Evolutionary conservation across 805 yeast genomes (phyloP).

Genomic region (Candida xiaguanensis): DNA sequence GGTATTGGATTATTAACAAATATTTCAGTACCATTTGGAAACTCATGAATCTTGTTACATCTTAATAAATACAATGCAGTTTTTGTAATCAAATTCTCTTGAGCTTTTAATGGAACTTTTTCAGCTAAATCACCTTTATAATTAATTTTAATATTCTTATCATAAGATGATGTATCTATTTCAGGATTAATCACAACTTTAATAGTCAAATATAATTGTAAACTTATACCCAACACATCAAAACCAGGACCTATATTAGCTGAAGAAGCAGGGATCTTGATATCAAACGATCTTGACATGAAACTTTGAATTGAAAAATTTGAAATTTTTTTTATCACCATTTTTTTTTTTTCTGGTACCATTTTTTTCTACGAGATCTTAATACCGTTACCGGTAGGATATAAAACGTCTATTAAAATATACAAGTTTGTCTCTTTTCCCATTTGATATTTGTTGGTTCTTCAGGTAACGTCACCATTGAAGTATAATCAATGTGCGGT

Average conservation of each 20-base stretch:
- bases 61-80: slow-evolving; percentile 90
- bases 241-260: slow-evolving; percentile 99
- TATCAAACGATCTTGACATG: slow-evolving; percentile 33
- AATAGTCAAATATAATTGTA: slow-evolving; percentile 69
- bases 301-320: not conserved
- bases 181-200: slow-evolving; percentile 60
- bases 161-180: slow-evolving; percentile 48
- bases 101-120: slow-evolving; percentile 74
- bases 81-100: slow-evolving; percentile 81
- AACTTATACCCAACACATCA: slow-evolving; percentile 92
- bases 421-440: slow-evolving; percentile 58
- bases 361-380: not conserved
- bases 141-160: slow-evolving; percentile 63
- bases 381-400: not conserved
- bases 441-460: slow-evolving; percentile 70
- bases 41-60: slow-evolving; percentile 68
- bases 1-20: slow-evolving; percentile 91
- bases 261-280: slow-evolving; percentile 91
- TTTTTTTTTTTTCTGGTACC: not conserved
- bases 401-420: slow-evolving; percentile 14
- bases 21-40: slow-evolving; percentile 81
- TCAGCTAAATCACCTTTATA: slow-evolving; percentile 82
- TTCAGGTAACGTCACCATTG: slow-evolving; percentile 90
- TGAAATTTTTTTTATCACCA: slow-evolving; percentile 1
- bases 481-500: slow-evolving; percentile 73